Conservation (phyloP, 345 rosid species). For the Schrenkiella parvula region DNA sequence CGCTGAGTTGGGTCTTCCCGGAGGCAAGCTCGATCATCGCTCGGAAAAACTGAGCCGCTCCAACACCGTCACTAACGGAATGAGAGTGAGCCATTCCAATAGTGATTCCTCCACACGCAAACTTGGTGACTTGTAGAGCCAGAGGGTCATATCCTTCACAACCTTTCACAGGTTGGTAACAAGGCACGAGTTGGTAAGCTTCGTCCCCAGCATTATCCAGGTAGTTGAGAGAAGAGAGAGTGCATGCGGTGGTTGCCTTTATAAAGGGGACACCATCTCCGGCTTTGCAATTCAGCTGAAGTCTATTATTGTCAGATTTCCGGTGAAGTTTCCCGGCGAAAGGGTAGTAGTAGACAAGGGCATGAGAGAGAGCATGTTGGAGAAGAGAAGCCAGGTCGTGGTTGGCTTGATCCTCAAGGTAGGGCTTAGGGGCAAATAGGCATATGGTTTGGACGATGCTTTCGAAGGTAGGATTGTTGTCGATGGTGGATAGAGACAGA, state of each 20-base stretch:
- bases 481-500: conserved; percentile 42
- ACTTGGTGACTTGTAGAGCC: conserved; percentile 44
- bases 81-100: conserved; percentile 48
- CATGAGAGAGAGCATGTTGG: conserved; percentile 41
- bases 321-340: conserved; percentile 51
- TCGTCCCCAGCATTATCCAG: conserved; percentile 32
- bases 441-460: conserved; percentile 28
- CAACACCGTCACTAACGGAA: conserved; percentile 43
- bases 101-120: conserved; percentile 49
- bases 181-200: conserved; percentile 28
- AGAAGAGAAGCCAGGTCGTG: conserved; percentile 29
- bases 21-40: conserved; percentile 38
- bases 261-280: conserved; percentile 50
- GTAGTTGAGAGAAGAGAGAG: conserved; percentile 37
- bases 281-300: conserved; percentile 31
- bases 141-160: conserved; percentile 2
- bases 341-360: conserved; percentile 43
- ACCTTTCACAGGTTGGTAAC: background rate
- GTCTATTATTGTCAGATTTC: conserved; percentile 33
- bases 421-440: conserved; percentile 23
- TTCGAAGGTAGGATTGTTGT: conserved; percentile 36
- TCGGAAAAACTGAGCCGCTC: conserved; percentile 38
- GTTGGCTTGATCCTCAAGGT: background rate
- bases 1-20: conserved; percentile 32
- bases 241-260: conserved; percentile 36